Base-by-base conservation (phyloP, 352 stramenopile genomes). In the Phytophthora sp. region DNA sequence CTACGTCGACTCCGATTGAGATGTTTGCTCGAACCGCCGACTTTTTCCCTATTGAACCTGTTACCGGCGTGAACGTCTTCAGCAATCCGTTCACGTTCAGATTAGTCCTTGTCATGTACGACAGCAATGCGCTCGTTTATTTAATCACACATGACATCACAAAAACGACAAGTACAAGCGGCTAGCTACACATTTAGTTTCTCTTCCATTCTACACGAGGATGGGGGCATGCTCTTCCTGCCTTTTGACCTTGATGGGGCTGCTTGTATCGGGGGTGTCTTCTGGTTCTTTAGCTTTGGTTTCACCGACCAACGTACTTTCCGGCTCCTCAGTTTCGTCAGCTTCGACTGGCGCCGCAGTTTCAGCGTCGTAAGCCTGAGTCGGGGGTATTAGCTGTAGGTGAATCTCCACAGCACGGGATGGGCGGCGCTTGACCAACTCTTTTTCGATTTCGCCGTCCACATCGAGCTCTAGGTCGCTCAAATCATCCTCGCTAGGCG, bases 381-480 rank as follows among this genome's bases (percentile, higher is more conserved):
- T 42, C 21, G 55, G 39, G 23, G 51, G 56, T 15, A 63, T 36
- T 23, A 50, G 51, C 8, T 49, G 60, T 30, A 62, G 9, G 21
- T 60, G 54, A 16, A 63, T 51, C 31, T 84, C 79, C 20, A 77
- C 53, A 15, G 74, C 69, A 33, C 76, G 77, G 24, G 79, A 90
- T 4, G 81, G 79, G 12, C 79, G 79, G 38, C 81, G 66, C 35
- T 75, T 85, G 23, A 83, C 68, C 13, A 90, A 69, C 65, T 91
- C 81, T 26, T 78, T 79, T 56, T 90, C 83, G 49, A 90, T 90
- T 71, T 90, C 79, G n/a, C 83, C 83, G 49, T 91, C 79, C 42
- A 89, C 54, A 39, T 91, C 83, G 5, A 90, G 64, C 24, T 89
- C 80, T 24, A 89, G 44, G 2, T 88, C 80, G n/a, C 82, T 79